Evolutionary conservation across 768 basidiomycete species (phyloP).

Genomic region (Suillus tomentosus): DNA sequence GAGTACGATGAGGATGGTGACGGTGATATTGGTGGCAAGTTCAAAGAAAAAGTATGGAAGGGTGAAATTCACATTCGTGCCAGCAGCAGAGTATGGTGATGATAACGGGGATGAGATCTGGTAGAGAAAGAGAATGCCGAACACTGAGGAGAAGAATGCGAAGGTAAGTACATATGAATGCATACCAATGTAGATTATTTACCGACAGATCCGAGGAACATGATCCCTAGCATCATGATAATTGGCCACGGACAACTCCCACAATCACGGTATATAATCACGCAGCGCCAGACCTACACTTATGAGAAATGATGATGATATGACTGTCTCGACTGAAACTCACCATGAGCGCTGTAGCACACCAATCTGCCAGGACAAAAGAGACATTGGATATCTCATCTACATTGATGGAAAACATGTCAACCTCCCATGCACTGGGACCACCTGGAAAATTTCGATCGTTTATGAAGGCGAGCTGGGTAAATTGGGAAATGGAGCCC

Average conservation of each 20-base stretch:
- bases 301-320: background rate
- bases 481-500: conserved; percentile 30
- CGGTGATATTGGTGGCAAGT: conserved; percentile 27
- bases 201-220: conserved; percentile 30
- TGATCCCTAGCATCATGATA: conserved; percentile 21
- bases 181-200: background rate
- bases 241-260: conserved; percentile 18
- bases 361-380: conserved; percentile 32
- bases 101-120: conserved; percentile 30
- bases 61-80: conserved; percentile 25
- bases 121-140: conserved; percentile 27
- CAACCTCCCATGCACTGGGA: conserved; percentile 23
- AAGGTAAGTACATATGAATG: background rate
- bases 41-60: conserved; percentile 30
- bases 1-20: conserved; percentile 27
- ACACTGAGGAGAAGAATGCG: conserved; percentile 13
- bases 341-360: conserved; percentile 29
- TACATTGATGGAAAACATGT: conserved; percentile 30
- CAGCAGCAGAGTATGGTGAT: conserved; percentile 26
- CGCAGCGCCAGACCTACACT: conserved; percentile 31
- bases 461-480: conserved; percentile 32
- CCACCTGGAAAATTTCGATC: conserved; percentile 30
- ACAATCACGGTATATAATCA: conserved; percentile 29
- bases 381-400: conserved; percentile 29
- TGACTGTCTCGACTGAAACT: background rate